Conservation (phyloP, 345 rosid genomes). For the Salix udensis region DNA sequence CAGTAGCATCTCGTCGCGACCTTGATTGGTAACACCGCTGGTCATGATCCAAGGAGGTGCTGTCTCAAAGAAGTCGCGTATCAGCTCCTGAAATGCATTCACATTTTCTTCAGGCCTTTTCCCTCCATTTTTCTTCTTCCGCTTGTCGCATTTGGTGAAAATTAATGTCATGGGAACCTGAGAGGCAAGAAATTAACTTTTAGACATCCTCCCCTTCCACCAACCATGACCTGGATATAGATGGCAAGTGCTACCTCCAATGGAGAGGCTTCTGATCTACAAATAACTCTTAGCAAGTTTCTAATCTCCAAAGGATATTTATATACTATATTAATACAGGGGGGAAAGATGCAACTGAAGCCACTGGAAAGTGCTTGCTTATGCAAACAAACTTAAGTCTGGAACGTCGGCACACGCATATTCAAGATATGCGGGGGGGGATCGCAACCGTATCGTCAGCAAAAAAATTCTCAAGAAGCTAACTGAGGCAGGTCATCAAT, state of each 20-base stretch:
- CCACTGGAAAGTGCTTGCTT: background rate
- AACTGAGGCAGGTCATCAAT: background rate
- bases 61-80: conserved; percentile 66
- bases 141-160: conserved; percentile 93
- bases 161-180: conserved; percentile 93
- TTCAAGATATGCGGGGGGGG: too few species aligned
- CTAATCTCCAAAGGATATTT: too few species aligned
- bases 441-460: background rate
- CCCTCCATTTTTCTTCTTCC: conserved; percentile 90
- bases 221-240: background rate
- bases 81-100: conserved; percentile 70
- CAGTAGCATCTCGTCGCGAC: conserved; percentile 90
- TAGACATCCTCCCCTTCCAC: background rate
- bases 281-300: background rate
- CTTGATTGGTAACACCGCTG: conserved; percentile 91
- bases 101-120: conserved; percentile 81
- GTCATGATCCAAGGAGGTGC: conserved; percentile 99
- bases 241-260: background rate
- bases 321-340: background rate
- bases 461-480: background rate
- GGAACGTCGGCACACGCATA: too few species aligned
- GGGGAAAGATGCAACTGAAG: background rate
- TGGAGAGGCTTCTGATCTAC: background rate
- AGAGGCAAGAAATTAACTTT: background rate
- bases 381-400: background rate